These are phyloP conservation scores for Fusarium phyllophilum DNA, from an alignment of 2,329 filamentous ascomycete species.

Conservation along the genomic window DNA sequence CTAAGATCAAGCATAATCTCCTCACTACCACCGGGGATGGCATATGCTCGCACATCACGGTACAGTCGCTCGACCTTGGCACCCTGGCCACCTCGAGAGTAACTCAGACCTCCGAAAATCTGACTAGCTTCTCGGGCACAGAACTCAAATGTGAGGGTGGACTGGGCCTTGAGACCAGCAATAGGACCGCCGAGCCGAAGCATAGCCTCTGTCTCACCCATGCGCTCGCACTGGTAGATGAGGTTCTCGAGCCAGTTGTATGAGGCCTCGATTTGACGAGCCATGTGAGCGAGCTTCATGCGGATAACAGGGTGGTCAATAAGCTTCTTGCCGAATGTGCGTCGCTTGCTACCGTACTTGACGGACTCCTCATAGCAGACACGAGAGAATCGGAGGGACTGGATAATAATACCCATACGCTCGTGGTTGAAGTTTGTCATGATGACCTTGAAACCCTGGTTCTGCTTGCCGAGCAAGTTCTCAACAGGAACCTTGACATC, in stretches of 20 bases:
- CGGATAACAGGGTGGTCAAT: slow-evolving; percentile 98
- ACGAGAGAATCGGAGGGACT: slow-evolving; percentile 92
- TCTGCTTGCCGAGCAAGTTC: slow-evolving; percentile 97
- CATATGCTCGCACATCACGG: slow-evolving; percentile 94
- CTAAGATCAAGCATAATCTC: slow-evolving; percentile 99
- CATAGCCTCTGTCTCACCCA: slow-evolving; percentile 96
- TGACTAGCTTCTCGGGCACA: slow-evolving; percentile 96
- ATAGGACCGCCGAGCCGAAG: slow-evolving; percentile 94
- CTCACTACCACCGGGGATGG: slow-evolving; percentile 93
- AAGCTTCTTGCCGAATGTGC: slow-evolving; percentile 95
- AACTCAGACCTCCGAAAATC: slow-evolving; percentile 95
- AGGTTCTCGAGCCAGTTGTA: slow-evolving; percentile 97
- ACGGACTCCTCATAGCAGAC: slow-evolving; percentile 97
- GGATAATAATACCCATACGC: slow-evolving; percentile 98
- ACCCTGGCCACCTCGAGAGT: slow-evolving; percentile 92
- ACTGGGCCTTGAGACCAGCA: slow-evolving; percentile 91
- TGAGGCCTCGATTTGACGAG: slow-evolving; percentile 95
- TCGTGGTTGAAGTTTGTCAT: slow-evolving; percentile 99
- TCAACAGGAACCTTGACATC: slow-evolving; percentile 99
- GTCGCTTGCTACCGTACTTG: slow-evolving; percentile 97
- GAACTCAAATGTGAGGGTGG: slow-evolving; percentile 95
- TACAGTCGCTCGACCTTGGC: slow-evolving; percentile 95
- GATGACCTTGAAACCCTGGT: slow-evolving; percentile 98
- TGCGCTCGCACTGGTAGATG: slow-evolving; percentile 90
- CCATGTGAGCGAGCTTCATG: slow-evolving; percentile 98